Percentiles rank a stretch among this genome's conserved stretches.
Conservation (phyloP, 257 asterid species). For the Rubia yunnanensis region DNA sequence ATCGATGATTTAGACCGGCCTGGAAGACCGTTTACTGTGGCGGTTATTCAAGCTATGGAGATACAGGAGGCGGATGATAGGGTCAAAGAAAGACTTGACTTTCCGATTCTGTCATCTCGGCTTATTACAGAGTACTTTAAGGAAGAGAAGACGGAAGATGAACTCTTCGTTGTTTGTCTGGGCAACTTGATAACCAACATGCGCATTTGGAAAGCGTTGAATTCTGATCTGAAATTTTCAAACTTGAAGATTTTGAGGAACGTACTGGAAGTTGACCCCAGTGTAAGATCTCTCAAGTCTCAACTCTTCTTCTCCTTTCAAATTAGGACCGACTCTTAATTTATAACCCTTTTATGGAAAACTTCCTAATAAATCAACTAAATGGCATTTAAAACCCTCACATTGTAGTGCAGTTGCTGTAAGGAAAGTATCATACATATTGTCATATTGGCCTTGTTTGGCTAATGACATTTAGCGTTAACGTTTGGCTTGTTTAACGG, state of each 20-base stretch:
- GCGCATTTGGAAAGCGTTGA: not conserved
- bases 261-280: not conserved
- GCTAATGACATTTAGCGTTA: too few species aligned
- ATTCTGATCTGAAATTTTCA: not conserved
- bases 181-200: not conserved
- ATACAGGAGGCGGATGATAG: constrained; percentile 48
- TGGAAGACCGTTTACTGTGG: constrained; percentile 26
- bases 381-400: too few species aligned
- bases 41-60: constrained; percentile 26
- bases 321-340: too few species aligned
- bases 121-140: not conserved
- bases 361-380: too few species aligned
- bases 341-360: too few species aligned
- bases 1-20: constrained; percentile 38
- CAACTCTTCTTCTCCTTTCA: too few species aligned
- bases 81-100: not conserved
- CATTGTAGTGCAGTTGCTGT: too few species aligned
- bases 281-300: too few species aligned
- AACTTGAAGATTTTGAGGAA: not conserved
- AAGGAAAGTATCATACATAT: too few species aligned
- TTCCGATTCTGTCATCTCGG: not conserved
- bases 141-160: not conserved
- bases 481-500: too few species aligned
- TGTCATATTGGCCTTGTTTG: too few species aligned
- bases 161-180: not conserved